Evolutionary conservation across 2,329 filamentous ascomycete genomes (phyloP), one percentile per base, ranked within the genome.

Genomic region (Coleophoma cylindrospora): DNA sequence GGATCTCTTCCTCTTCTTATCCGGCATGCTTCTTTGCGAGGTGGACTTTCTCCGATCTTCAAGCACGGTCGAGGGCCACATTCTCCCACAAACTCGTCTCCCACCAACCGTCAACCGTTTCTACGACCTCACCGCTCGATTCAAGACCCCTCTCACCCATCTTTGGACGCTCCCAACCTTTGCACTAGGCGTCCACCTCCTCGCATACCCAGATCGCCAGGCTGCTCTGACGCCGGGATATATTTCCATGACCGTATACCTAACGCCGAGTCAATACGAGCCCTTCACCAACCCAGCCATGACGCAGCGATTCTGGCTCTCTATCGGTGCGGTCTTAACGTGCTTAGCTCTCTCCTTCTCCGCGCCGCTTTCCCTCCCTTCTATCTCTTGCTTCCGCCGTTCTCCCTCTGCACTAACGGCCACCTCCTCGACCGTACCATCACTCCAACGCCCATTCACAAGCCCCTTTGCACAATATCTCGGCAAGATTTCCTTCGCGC

Each of bases 401-500:
- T 6, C 2, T 27, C 4, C 37, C 17, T 10, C 40, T 13, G 15
- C 40, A 17, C 14, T 15, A 41, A 13, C 40, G 22, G 19, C 40
- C 11, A 38, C 36, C 17, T 21, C 5, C 19, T 12, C 14, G 22
- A 41, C n/a, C 17, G 4, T 7, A 8, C 17, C 27, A 27, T 19
- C 40, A 17, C 40, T 41, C 15, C 41, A 72, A 73, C 50, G 67
- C 66, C 6, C 62, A n/a, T 69, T 78, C 56, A 71, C 73, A 50
- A 67, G 66, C 4, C 62, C 66, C 1, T 54, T 75, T 9, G 72
- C 73, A 15, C 76, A 77, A 55, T 81, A 81, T 58, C 71, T 76
- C 22, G 77, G 74, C 9, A 69, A 72, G 32, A 73, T 80, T 55
- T 77, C 74, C 51, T 81, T 75, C 52, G 73, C 76, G 4, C 67